Percentiles rank a stretch among this genome's conserved stretches.
These are phyloP conservation scores for Rhizomucor pusillus DNA, from an alignment of 371 early-diverging fungal species.

Conservation along the genomic window DNA sequence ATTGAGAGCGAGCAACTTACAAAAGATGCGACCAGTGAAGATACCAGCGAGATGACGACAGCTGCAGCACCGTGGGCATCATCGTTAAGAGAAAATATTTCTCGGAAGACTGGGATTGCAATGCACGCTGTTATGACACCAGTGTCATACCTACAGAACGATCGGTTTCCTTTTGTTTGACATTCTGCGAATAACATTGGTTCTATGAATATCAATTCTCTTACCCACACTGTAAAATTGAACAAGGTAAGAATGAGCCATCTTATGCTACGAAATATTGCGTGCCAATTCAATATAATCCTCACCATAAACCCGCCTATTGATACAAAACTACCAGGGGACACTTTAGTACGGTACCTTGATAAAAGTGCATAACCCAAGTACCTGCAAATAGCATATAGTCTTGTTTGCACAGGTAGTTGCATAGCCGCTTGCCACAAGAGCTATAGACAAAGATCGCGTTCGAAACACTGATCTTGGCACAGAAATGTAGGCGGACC, in stretches of 20 bases:
- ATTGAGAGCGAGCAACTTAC: too few relatives aligned
- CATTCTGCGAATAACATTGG: neutral
- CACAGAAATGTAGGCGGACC: too few relatives aligned
- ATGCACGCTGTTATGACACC: conserved; percentile 43
- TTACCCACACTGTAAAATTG: conserved; percentile 31
- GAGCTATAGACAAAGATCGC: too few relatives aligned
- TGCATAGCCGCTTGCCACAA: neutral
- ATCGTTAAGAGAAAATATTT: conserved; percentile 18
- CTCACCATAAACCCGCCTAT: conserved; percentile 49
- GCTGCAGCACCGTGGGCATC: conserved; percentile 18
- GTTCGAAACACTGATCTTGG: too few relatives aligned
- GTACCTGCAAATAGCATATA: conserved; percentile 7
- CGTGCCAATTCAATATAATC: neutral
- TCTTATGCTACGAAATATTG: neutral
- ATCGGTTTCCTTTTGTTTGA: neutral
- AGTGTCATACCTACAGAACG: conserved; percentile 40
- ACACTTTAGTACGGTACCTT: neutral
- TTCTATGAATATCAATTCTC: neutral
- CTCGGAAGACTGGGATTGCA: conserved; percentile 37
- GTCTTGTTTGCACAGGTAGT: conserved; percentile 1
- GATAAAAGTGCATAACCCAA: neutral
- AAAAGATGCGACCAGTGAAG: conserved; percentile 32
- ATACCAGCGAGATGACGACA: conserved; percentile 27
- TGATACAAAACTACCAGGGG: conserved; percentile 23
- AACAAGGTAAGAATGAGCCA: neutral